Conservation (phyloP, 352 stramenopile species). For the Pythium chondricola region DNA sequence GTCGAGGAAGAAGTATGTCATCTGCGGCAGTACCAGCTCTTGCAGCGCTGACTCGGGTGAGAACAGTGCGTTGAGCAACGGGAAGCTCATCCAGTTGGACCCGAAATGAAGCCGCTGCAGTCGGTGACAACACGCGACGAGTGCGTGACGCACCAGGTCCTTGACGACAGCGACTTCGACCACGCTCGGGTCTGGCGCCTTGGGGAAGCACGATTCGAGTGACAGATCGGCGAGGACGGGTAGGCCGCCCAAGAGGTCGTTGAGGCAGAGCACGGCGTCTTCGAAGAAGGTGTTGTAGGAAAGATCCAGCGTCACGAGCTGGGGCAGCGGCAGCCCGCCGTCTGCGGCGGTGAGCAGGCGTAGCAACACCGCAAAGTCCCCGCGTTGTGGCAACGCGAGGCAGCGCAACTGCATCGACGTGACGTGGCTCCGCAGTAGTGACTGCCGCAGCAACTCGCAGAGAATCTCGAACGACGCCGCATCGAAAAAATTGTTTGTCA, state of each 20-base stretch:
- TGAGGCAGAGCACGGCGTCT: slow-evolving; percentile 28
- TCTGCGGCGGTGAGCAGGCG: slow-evolving; percentile 27
- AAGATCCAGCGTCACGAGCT: slow-evolving; percentile 47
- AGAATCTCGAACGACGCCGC: slow-evolving; percentile 38
- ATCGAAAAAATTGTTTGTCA: slow-evolving; percentile 67
- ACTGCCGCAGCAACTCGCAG: slow-evolving; percentile 33
- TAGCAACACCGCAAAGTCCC: slow-evolving; percentile 39
- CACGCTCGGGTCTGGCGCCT: slow-evolving; percentile 30
- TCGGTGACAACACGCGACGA: slow-evolving; percentile 29
- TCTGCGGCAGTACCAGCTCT: slow-evolving; percentile 27
- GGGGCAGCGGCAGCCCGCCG: slow-evolving; percentile 8
- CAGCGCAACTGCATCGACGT: slow-evolving; percentile 36
- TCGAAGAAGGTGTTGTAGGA: slow-evolving; percentile 64
- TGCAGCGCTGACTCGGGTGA: slow-evolving; percentile 38
- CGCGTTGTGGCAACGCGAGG: slow-evolving; percentile 37
- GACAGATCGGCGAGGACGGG: slow-evolving; percentile 31
- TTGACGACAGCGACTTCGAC: slow-evolving; percentile 33
- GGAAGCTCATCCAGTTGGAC: slow-evolving; percentile 44
- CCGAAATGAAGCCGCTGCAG: slow-evolving; percentile 46
- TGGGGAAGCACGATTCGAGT: slow-evolving; percentile 55
- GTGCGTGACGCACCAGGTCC: slow-evolving; percentile 28
- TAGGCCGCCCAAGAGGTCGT: slow-evolving; percentile 33
- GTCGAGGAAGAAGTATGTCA: slow-evolving; percentile 28
- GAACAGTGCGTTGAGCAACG: slow-evolving; percentile 54
- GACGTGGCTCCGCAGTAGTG: slow-evolving; percentile 25